A percentile compares a stretch with the other conserved stretches of the same genome.
Evolutionary conservation across 2,329 filamentous ascomycete genomes (phyloP).

Genomic region (Teratosphaeria gauchensis): DNA sequence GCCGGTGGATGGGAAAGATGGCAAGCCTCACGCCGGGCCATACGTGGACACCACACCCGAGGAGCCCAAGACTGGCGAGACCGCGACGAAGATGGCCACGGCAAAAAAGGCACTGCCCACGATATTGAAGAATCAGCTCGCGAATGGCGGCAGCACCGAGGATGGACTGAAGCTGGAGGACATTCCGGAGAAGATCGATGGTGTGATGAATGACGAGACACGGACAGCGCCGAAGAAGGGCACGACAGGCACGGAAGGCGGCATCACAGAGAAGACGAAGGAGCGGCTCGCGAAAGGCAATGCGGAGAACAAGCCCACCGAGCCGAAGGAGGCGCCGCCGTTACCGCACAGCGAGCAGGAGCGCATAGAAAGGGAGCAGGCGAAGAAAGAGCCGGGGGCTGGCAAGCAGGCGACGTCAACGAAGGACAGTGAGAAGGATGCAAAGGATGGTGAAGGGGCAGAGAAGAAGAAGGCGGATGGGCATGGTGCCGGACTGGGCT

Average conservation of each 20-base stretch:
- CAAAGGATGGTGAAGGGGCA: slow-evolving; percentile 27
- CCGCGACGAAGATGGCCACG: slow-evolving; percentile 11
- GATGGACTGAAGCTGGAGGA: slow-evolving; percentile 26
- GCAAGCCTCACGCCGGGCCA: slow-evolving; percentile 84
- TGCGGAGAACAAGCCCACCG: slow-evolving; percentile 64
- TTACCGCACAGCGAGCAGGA: slow-evolving; percentile 72
- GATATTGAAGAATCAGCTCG: slow-evolving; percentile 20
- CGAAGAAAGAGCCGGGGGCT: slow-evolving; percentile 9
- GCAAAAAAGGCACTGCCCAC: slow-evolving; percentile 28
- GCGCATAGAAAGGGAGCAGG: slow-evolving; percentile 39
- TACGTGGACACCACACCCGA: slow-evolving; percentile 49
- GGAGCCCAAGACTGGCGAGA: slow-evolving; percentile 16
- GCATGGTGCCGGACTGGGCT: slow-evolving; percentile 21
- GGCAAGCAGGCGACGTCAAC: slow-evolving; percentile 6
- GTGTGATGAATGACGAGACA: slow-evolving; percentile 87
- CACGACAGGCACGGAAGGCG: slow-evolving; percentile 79
- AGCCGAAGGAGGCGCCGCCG: slow-evolving; percentile 76
- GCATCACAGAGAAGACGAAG: slow-evolving; percentile 80
- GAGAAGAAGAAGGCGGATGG: slow-evolving; percentile 24
- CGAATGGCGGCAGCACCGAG: slow-evolving; percentile 43
- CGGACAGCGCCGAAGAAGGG: slow-evolving; percentile 68
- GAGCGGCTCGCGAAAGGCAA: slow-evolving; percentile 61
- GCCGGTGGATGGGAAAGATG: slow-evolving; percentile 85
- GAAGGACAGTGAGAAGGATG: slow-evolving; percentile 23
- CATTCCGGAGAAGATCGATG: slow-evolving; percentile 53